These are phyloP conservation scores for Boletus subparvulus DNA, from an alignment of 768 basidiomycete genomes.

Conservation along the genomic window DNA sequence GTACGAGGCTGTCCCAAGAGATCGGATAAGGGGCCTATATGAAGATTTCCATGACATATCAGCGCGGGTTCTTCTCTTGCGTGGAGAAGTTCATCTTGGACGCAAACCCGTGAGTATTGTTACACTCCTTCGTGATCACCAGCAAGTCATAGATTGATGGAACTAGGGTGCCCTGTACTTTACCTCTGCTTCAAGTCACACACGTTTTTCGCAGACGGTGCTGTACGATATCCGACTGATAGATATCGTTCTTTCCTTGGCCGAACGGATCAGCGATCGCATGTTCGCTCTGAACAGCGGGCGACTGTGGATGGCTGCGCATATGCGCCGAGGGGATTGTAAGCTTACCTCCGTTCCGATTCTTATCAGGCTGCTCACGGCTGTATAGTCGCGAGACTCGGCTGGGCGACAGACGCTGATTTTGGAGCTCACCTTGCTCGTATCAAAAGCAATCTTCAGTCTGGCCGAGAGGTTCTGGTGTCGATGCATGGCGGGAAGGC, in stretches of 20 bases:
- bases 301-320: constrained; percentile 43
- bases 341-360: constrained; percentile 5
- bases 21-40: constrained; percentile 36
- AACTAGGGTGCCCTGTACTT: constrained; percentile 36
- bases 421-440: constrained; percentile 36
- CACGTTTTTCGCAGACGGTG: constrained; percentile 32
- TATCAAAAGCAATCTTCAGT: constrained; percentile 27
- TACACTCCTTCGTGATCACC: neutral
- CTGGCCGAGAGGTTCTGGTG: constrained; percentile 15
- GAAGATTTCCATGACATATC: constrained; percentile 39
- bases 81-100: constrained; percentile 37
- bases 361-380: neutral
- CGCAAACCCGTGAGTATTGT: constrained; percentile 39
- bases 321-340: constrained; percentile 48
- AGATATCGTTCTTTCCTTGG: constrained; percentile 28
- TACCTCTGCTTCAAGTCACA: constrained; percentile 29
- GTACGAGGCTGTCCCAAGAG: constrained; percentile 33
- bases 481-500: constrained; percentile 23
- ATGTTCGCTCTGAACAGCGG: constrained; percentile 31
- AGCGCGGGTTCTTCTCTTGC: constrained; percentile 39
- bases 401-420: constrained; percentile 36
- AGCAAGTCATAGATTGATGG: neutral
- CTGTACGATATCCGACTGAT: constrained; percentile 31
- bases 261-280: constrained; percentile 31
- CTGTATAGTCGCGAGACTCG: constrained; percentile 24